These are phyloP conservation scores for Opeltia flavorubescens DNA, from an alignment of 495 filamentous ascomycete species.

Conservation along the genomic window DNA sequence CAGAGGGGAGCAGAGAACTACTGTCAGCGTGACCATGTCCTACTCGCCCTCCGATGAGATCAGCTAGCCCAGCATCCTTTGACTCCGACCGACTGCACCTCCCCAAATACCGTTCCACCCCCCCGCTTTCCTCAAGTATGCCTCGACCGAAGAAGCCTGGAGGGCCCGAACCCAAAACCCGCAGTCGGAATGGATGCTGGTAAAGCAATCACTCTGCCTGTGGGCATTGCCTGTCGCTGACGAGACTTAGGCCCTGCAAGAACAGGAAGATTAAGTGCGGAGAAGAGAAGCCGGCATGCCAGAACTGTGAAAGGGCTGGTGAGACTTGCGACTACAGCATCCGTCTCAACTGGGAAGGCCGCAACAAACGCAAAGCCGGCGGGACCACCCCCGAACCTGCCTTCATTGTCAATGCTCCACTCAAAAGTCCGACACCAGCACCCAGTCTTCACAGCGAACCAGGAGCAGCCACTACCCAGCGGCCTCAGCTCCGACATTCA, in stretches of 20 bases:
- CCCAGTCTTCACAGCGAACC: background rate
- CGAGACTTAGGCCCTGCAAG: constrained; percentile 64
- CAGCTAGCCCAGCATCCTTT: too few species aligned
- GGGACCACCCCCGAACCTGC: constrained; percentile 22
- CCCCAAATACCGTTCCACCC: background rate
- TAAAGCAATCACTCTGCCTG: constrained; percentile 28
- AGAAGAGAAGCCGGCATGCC: constrained; percentile 65
- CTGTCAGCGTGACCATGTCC: too few species aligned
- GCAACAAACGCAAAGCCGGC: constrained; percentile 31
- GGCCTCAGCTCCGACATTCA: background rate
- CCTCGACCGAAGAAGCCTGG: constrained; percentile 53
- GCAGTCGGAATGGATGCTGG: constrained; percentile 81
- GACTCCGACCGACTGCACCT: background rate
- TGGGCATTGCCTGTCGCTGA: constrained; percentile 4
- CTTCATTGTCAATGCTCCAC: constrained; percentile 10
- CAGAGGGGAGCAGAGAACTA: too few species aligned
- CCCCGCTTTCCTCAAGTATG: constrained; percentile 26
- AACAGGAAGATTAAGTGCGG: constrained; percentile 79
- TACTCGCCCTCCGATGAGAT: too few species aligned
- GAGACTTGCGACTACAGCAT: constrained; percentile 80
- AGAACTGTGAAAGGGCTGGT: constrained; percentile 62
- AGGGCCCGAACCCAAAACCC: constrained; percentile 51
- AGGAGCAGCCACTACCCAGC: background rate
- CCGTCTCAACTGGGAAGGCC: constrained; percentile 63
- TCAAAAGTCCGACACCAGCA: background rate